A percentile compares a stretch with the other conserved stretches of the same genome.
phyloP scores from a whole-genome alignment of 1,284 basidiomycete genomes.

The Mycosarcoma maydis region DNA sequence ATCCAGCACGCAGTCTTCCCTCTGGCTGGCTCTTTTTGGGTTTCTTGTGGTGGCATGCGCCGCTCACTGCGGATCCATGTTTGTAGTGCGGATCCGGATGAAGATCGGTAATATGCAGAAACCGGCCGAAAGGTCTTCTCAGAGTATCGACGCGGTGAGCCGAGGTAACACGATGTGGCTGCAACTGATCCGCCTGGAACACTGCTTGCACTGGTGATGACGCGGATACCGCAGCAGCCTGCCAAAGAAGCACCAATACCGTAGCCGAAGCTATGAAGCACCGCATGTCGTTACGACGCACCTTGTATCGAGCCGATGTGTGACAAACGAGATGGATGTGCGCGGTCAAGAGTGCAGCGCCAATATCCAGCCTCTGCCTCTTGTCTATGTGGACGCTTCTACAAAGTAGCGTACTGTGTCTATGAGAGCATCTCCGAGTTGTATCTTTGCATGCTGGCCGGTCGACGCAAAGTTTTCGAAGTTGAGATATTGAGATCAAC shows the following conservation, averaged over 20 bases:
- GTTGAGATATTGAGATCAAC: neutral
- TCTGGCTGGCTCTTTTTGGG: slow-evolving; percentile 53
- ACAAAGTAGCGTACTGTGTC: neutral
- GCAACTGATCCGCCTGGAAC: slow-evolving; percentile 8
- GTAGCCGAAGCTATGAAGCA: slow-evolving; percentile 3
- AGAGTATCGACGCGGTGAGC: neutral
- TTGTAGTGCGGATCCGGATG: slow-evolving; percentile 78
- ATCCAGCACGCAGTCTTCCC: slow-evolving; percentile 58
- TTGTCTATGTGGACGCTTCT: too few species aligned
- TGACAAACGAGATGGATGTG: too few species aligned
- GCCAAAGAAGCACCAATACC: slow-evolving; percentile 14
- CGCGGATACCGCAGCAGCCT: neutral
- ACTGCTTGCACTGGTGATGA: slow-evolving; percentile 13
- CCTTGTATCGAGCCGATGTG: too few species aligned
- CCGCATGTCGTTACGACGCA: too few species aligned
- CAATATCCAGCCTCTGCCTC: too few species aligned
- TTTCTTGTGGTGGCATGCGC: slow-evolving; percentile 51
- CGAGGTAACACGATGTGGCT: neutral
- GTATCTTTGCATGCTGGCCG: too few species aligned
- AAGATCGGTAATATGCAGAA: slow-evolving; percentile 81
- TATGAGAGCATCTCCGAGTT: slow-evolving; percentile 3
- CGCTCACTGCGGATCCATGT: slow-evolving; percentile 69
- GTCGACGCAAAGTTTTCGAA: neutral
- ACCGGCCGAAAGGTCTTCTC: slow-evolving; percentile 72
- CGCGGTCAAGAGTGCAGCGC: too few species aligned